phyloP scores from a whole-genome alignment of 306 rosid species.

The barrel medic (Medicago truncatula) region MtrunA17r5.0-ANR NC_053047.1:42270001-42270500 shows the following conservation, averaged over 20 bases:
- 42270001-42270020: too few species aligned
- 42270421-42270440: neutral
- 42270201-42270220: neutral
- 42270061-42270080: too few species aligned
- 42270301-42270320: slow-evolving; percentile 8
- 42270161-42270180: neutral
- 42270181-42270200: neutral
- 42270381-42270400: neutral
- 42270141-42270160: slow-evolving; percentile 13
- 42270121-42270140: slow-evolving; percentile 22
- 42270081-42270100: slow-evolving; percentile 14
- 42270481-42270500: neutral
- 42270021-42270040: too few species aligned
- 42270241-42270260: neutral
- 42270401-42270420: neutral
- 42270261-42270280: neutral
- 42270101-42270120: slow-evolving; percentile 11
- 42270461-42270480: neutral
- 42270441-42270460: neutral
- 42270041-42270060: too few species aligned
- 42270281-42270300: slow-evolving; percentile 10
- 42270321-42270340: neutral
- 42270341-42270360: neutral
- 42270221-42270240: slow-evolving; percentile 25
- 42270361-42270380: neutral